Conservation (phyloP, 495 filamentous ascomycete species). For the Tuber borchii region DNA sequence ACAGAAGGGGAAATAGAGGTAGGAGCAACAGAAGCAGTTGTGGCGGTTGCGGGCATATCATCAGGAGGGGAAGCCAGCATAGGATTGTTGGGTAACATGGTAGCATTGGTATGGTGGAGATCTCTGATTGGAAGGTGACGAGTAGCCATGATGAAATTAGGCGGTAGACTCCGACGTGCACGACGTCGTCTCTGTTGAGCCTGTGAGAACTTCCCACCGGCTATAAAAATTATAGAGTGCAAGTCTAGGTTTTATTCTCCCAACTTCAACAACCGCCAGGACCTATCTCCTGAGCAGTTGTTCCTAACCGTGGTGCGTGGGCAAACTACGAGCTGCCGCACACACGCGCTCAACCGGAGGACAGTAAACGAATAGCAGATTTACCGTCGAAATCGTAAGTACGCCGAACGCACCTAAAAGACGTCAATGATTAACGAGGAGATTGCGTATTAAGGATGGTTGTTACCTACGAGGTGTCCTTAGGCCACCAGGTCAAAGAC, state of each 20-base stretch:
- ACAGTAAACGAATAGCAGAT: neutral
- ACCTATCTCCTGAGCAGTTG: slow-evolving; percentile 4
- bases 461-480: neutral
- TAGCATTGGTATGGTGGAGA: slow-evolving; percentile 25
- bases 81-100: slow-evolving; percentile 14
- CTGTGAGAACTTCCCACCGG: slow-evolving; percentile 4
- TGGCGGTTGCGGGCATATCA: slow-evolving; percentile 9
- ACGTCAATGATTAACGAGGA: neutral
- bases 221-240: slow-evolving; percentile 4
- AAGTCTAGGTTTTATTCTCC: neutral
- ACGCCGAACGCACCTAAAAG: neutral
- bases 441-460: neutral
- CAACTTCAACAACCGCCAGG: neutral
- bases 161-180: slow-evolving; percentile 18
- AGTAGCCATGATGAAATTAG: slow-evolving; percentile 11
- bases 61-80: slow-evolving; percentile 7
- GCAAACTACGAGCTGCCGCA: neutral
- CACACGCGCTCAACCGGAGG: neutral
- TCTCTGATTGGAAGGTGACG: slow-evolving; percentile 35
- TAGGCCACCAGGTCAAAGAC: neutral
- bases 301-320: neutral
- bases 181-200: neutral
- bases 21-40: slow-evolving; percentile 6
- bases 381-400: neutral
- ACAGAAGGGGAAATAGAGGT: neutral